Conservation (phyloP, 2,329 filamentous ascomycete genomes). For the Epichloe sylvatica region DNA sequence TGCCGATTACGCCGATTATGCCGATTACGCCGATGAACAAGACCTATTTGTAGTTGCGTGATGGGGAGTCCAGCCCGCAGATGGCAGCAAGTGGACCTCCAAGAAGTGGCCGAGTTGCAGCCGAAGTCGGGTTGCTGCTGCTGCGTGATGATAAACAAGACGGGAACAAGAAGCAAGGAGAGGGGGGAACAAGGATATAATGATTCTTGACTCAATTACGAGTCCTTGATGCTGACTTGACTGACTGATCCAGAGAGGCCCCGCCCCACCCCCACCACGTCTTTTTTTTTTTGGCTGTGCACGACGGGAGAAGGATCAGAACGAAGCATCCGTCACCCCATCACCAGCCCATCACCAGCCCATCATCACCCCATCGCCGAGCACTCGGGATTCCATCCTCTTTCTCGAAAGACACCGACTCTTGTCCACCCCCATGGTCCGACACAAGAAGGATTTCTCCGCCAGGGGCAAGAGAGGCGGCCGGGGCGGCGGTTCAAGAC, state of each 20-base stretch:
- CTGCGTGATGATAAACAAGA: too few species aligned
- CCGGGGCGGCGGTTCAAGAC: slow-evolving; percentile 18
- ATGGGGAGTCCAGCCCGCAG: not conserved
- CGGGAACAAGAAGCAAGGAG: too few species aligned
- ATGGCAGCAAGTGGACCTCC: not conserved
- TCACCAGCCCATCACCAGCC: too few species aligned
- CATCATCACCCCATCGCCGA: too few species aligned
- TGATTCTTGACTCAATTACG: not conserved
- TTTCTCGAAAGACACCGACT: too few species aligned
- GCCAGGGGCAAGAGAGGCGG: slow-evolving; percentile 61
- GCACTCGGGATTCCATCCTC: too few species aligned
- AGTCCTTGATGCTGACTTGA: slow-evolving; percentile 2
- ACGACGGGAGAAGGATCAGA: too few species aligned
- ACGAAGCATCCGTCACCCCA: too few species aligned
- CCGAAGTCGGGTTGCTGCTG: not conserved
- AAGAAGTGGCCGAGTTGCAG: not conserved
- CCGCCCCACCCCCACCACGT: not conserved
- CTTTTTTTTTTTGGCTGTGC: not conserved
- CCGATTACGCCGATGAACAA: not conserved
- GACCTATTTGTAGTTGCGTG: not conserved
- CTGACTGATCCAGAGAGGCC: too few species aligned
- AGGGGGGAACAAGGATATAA: not conserved
- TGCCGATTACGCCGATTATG: slow-evolving; percentile 11
- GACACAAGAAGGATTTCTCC: slow-evolving; percentile 80
- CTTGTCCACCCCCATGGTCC: slow-evolving; percentile 76